These are phyloP conservation scores for Solanum chiquidenum DNA, from an alignment of 257 asterid species.

Conservation along the genomic window DNA sequence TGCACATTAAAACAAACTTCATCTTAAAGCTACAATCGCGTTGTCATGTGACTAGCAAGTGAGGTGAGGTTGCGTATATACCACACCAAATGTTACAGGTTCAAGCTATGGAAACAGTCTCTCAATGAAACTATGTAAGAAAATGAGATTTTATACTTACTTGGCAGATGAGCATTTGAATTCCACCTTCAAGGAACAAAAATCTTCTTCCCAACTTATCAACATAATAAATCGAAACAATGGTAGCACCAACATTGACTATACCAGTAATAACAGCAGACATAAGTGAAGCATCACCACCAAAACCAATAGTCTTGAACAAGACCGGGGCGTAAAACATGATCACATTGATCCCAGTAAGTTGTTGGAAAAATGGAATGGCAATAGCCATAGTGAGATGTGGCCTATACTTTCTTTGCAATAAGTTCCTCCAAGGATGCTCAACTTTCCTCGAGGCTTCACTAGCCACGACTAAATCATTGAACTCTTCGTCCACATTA, in stretches of 20 bases:
- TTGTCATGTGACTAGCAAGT: neutral
- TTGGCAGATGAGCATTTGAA: conserved; percentile 66
- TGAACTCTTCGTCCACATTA: conserved; percentile 56
- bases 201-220: conserved; percentile 71
- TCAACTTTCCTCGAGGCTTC: conserved; percentile 49
- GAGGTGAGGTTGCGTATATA: neutral
- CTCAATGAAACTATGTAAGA: neutral
- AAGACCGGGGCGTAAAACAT: conserved; percentile 81
- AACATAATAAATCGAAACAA: conserved; percentile 56
- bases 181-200: conserved; percentile 62
- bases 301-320: conserved; percentile 65
- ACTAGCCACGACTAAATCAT: conserved; percentile 57
- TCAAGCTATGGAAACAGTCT: neutral
- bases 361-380: conserved; percentile 67
- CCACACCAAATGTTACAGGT: neutral
- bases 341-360: conserved; percentile 79
- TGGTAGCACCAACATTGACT: conserved; percentile 42
- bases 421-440: conserved; percentile 63
- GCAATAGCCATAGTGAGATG: conserved; percentile 66
- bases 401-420: conserved; percentile 55
- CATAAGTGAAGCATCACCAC: conserved; percentile 42
- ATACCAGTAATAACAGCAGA: conserved; percentile 36
- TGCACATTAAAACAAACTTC: neutral
- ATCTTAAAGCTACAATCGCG: neutral
- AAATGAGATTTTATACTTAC: conserved; percentile 8